Percentiles rank a stretch among this genome's conserved stretches.
phyloP scores from a whole-genome alignment of 441 rosid species.

The Pelargonium australe region DNA sequence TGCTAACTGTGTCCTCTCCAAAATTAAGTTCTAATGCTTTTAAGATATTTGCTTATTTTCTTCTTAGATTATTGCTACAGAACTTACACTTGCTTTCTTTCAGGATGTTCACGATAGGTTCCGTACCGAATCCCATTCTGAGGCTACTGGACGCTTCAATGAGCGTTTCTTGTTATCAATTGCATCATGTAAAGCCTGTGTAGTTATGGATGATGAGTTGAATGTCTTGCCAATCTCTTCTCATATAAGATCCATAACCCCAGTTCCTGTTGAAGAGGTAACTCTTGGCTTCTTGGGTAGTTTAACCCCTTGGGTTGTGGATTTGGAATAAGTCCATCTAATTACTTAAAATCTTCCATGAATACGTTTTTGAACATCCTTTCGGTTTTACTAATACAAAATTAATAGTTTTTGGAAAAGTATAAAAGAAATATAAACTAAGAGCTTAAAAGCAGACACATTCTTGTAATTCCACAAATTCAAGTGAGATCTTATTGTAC shows the following conservation, averaged over 20 bases:
- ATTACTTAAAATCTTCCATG: not conserved
- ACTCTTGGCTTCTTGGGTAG: conserved; percentile 14
- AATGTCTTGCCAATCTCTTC: conserved; percentile 87
- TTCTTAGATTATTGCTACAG: not conserved
- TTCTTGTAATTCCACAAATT: not conserved
- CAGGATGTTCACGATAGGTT: conserved; percentile 98
- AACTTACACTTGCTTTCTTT: conserved; percentile 7
- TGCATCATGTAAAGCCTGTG: conserved; percentile 88
- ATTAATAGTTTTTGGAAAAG: not conserved
- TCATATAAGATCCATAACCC: conserved; percentile 68
- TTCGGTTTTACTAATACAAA: not conserved
- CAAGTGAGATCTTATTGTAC: not conserved
- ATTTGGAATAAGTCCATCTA: not conserved
- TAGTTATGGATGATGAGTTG: conserved; percentile 91
- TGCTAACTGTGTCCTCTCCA: not conserved
- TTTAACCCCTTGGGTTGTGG: conserved; percentile 13
- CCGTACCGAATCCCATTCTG: conserved; percentile 91
- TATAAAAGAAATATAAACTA: not conserved
- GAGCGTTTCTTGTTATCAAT: conserved; percentile 87
- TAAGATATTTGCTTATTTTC: not conserved
- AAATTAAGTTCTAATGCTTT: not conserved
- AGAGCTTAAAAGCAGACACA: not conserved
- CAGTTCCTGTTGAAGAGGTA: conserved; percentile 73
- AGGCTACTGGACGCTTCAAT: conserved; percentile 80
- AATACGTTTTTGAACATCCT: not conserved